Evolutionary conservation across 495 filamentous ascomycete genomes (phyloP).

Genomic region (Poronia punctata): DNA sequence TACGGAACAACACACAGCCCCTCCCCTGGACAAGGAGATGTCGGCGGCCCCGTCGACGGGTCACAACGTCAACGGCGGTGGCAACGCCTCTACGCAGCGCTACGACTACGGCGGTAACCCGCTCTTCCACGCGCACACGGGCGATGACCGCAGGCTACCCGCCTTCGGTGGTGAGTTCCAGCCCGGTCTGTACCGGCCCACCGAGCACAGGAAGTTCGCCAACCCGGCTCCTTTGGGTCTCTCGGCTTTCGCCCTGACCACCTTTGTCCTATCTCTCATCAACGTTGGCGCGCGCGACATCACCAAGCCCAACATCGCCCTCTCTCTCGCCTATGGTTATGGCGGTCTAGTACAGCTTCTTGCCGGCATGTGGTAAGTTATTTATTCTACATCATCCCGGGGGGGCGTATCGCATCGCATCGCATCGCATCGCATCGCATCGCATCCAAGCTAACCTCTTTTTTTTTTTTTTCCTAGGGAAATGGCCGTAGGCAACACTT

Average conservation of each 20-base stretch:
- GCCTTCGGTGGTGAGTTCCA: slow-evolving; percentile 97
- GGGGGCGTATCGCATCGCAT: no score
- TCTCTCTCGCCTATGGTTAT: slow-evolving; percentile 68
- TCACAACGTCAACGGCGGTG: slow-evolving; percentile 27
- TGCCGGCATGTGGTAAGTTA: slow-evolving; percentile 97
- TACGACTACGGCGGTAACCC: slow-evolving; percentile 59
- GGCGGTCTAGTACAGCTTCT: slow-evolving; percentile 88
- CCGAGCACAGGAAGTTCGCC: slow-evolving; percentile 72
- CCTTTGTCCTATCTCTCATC: slow-evolving; percentile 83
- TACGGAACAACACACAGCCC: slow-evolving; percentile 10
- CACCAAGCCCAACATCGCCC: slow-evolving; percentile 56
- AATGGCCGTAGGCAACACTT: slow-evolving; percentile 97
- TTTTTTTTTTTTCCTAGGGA: slow-evolving; percentile 54
- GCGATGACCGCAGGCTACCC: slow-evolving; percentile 53
- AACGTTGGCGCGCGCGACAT: slow-evolving; percentile 65
- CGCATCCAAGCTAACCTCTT: background rate
- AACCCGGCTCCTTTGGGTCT: slow-evolving; percentile 85
- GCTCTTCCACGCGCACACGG: slow-evolving; percentile 61
- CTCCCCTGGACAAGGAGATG: slow-evolving; percentile 27
- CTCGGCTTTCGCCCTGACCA: slow-evolving; percentile 88
- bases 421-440: no score
- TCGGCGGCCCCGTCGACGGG: slow-evolving; percentile 18
- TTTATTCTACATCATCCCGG: no score
- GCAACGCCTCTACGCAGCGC: slow-evolving; percentile 17
- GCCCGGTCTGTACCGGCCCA: slow-evolving; percentile 78